Evolutionary conservation across 2,329 filamentous ascomycete species (phyloP).

Genomic region (Pyricularia pennisetigena): DNA sequence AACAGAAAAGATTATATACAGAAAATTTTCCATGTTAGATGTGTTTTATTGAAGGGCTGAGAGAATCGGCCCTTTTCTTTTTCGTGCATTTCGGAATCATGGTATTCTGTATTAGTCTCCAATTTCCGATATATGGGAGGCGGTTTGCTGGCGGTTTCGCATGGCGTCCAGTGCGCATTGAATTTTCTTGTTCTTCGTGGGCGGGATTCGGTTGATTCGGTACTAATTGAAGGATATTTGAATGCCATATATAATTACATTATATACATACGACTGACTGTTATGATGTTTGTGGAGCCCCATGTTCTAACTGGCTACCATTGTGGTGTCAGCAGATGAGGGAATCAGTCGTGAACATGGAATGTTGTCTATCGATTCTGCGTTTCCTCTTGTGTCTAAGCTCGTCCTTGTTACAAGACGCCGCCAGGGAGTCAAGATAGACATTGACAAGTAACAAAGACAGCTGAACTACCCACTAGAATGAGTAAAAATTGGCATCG

Average conservation of each 20-base stretch:
- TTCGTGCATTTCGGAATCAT: background rate
- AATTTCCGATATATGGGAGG: background rate
- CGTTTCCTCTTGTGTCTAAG: too few species aligned
- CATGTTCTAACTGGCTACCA: background rate
- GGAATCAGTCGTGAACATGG: too few species aligned
- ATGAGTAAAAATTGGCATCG: too few species aligned
- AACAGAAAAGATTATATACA: background rate
- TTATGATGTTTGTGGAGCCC: background rate
- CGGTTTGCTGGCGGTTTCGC: background rate
- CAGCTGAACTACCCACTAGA: too few species aligned
- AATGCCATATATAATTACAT: background rate
- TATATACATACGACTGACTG: background rate
- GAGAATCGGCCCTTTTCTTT: background rate
- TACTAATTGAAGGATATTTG: background rate
- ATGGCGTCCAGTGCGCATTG: background rate
- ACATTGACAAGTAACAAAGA: too few species aligned
- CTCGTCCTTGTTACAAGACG: too few species aligned
- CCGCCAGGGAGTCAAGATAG: too few species aligned
- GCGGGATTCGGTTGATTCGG: background rate
- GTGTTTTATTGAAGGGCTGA: background rate
- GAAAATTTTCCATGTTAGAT: background rate
- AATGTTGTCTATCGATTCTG: too few species aligned
- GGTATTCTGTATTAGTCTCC: background rate
- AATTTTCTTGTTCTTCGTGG: background rate
- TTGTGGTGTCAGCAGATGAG: background rate